A percentile compares a stretch with the other conserved stretches of the same genome.
These are phyloP conservation scores for Athelia sp. DNA, from an alignment of 1,284 basidiomycete genomes.

Conservation along the genomic window DNA sequence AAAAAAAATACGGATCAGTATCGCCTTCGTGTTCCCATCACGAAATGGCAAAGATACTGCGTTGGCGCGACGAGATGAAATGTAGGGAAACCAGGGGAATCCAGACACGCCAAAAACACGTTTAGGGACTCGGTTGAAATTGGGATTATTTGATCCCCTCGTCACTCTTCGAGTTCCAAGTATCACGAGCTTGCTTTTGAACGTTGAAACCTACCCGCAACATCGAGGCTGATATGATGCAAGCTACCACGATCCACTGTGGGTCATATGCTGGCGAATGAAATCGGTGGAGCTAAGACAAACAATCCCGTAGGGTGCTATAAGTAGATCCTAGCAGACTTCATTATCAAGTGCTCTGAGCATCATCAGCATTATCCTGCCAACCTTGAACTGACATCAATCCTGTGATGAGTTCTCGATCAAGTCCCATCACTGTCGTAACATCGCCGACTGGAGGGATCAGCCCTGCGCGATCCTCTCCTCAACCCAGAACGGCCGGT, in stretches of 20 bases:
- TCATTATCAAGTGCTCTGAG: no score
- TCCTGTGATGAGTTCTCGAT: not conserved
- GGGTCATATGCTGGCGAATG: no score
- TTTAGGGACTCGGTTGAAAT: not conserved
- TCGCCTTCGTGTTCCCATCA: not conserved
- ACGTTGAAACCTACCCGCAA: not conserved
- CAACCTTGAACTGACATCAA: not conserved
- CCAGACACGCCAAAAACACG: not conserved
- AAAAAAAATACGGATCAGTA: not conserved
- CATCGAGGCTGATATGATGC: not conserved
- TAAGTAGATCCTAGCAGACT: no score
- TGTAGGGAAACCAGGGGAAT: not conserved
- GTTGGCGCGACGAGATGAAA: not conserved
- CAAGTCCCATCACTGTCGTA: not conserved
- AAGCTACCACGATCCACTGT: not conserved
- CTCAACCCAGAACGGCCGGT: constrained; percentile 17
- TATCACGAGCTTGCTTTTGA: not conserved
- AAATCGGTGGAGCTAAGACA: no score
- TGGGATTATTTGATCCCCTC: no score
- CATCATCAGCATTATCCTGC: no score
- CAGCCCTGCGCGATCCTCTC: constrained; percentile 5
- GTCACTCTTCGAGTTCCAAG: no score
- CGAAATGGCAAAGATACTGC: not conserved
- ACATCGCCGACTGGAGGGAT: not conserved
- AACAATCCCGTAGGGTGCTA: no score